Evolutionary conservation across 2,329 filamentous ascomycete species (phyloP), one percentile per base, ranked within the genome.

Genomic region (Microdochium bolleyi): DNA sequence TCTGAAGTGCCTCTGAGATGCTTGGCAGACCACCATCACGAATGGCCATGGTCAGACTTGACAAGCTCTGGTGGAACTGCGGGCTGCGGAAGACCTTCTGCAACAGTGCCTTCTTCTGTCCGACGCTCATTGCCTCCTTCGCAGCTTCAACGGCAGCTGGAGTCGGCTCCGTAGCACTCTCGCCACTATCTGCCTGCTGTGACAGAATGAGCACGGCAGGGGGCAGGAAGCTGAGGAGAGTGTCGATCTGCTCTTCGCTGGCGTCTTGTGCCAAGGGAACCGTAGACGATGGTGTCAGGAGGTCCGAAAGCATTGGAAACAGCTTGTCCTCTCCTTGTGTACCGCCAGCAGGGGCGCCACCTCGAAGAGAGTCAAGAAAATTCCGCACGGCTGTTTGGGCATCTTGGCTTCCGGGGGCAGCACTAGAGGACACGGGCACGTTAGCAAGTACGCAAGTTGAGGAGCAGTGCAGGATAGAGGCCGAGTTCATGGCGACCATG

Each of bases 11-110:
- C 62, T 95, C 91, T 7, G 90, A 87, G 57, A 99, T 87, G 61
- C 85, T 95, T 3, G 92, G 92, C 53, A 99, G 71, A 0, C 92
- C 94, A 13, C 94, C 94, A 61, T 97, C 92, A 53, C 91, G 79
- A 52, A 99, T 75, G 13, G 94, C 94, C 69, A 91, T 84, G 0
- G 91, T 96, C 60, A 99, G 73, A 65, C 88, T 94, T 1, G 84
- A 82, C 38, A 96, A 72, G 59, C 89, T 92, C 68, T 97, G 94
- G 55, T 84, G 82, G 64, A 99, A 91, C 65, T 99, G 94, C 19
- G 94, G 92, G 58, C 89, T 95, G 57, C 89, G 83, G 14, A 97
- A 73, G 8, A 97, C 91, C 64, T 85, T 87, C 67, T 84, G 85
- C 46, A 99, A 70, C 13, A 97, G 80, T 22, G 79, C 76, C 63